These are phyloP conservation scores for Staphylotrichum longicolle DNA, from an alignment of 495 filamentous ascomycete species.

Conservation along the genomic window DNA sequence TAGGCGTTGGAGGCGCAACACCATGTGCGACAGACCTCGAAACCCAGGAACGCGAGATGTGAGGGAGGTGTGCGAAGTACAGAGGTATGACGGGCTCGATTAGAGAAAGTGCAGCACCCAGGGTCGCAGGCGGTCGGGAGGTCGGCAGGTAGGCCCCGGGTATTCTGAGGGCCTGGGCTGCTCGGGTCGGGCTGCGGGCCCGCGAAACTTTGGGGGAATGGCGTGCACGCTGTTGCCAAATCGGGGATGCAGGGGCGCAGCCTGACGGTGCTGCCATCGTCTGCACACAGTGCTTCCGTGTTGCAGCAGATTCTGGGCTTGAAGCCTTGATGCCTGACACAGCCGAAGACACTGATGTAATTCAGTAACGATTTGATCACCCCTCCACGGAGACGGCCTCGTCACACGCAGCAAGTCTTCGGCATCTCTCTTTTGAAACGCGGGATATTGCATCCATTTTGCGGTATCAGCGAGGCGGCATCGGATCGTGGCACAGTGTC, in stretches of 20 bases:
- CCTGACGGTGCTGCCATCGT: constrained; percentile 1
- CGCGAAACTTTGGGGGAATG: constrained; percentile 7
- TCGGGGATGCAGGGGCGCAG: not conserved
- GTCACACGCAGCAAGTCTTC: not conserved
- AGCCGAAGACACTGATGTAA: too few species aligned
- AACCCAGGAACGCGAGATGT: too few species aligned
- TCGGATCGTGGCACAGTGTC: constrained; percentile 4
- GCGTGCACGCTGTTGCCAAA: constrained; percentile 7
- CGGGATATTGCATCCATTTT: constrained; percentile 6
- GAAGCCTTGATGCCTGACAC: not conserved
- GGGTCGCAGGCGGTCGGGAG: not conserved
- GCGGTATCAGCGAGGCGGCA: not conserved
- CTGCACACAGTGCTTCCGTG: constrained; percentile 2
- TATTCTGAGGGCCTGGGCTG: not conserved
- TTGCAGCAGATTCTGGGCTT: not conserved
- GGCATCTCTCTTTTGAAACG: constrained; percentile 1
- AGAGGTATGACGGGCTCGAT: not conserved
- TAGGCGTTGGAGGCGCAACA: not conserved
- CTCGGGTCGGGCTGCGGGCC: constrained; percentile 3
- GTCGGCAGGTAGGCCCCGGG: constrained; percentile 11
- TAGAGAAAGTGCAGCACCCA: too few species aligned
- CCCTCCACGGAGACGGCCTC: not conserved
- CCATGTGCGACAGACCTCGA: not conserved
- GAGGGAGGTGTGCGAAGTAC: too few species aligned
- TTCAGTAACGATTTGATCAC: too few species aligned